These are phyloP conservation scores for Leucaena leucocephala DNA, from an alignment of 306 rosid species.

Conservation along the genomic window DNA sequence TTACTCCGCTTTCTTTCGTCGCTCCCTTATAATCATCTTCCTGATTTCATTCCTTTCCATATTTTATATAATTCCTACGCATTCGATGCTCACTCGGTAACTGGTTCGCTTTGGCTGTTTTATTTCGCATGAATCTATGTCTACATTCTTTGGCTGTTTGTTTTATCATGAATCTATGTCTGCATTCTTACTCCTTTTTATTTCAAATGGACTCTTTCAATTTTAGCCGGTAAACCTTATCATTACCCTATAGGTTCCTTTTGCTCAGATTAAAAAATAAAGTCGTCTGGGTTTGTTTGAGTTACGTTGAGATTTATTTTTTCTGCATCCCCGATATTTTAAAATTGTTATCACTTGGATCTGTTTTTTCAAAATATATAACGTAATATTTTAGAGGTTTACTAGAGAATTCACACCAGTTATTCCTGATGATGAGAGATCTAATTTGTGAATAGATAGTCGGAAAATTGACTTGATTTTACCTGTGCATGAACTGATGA, in stretches of 20 bases:
- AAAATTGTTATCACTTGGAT: neutral
- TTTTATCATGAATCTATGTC: constrained; percentile 36
- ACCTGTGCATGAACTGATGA: neutral
- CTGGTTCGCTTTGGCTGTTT: constrained; percentile 33
- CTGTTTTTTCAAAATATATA: neutral
- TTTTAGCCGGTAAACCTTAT: constrained; percentile 36
- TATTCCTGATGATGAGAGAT: neutral
- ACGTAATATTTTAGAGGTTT: neutral
- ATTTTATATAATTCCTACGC: constrained; percentile 37
- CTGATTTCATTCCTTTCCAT: constrained; percentile 2
- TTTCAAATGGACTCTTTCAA: constrained; percentile 1
- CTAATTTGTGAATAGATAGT: neutral
- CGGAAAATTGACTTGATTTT: constrained; percentile 1
- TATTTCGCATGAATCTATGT: constrained; percentile 38
- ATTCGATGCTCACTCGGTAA: constrained; percentile 44
- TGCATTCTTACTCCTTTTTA: constrained; percentile 20
- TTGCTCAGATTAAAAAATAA: neutral
- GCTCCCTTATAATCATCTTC: constrained; percentile 22
- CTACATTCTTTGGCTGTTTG: constrained; percentile 19
- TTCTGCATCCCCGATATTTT: neutral
- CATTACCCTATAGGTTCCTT: constrained; percentile 1
- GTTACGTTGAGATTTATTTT: neutral
- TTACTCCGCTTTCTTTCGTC: constrained; percentile 2
- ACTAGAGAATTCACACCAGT: neutral
- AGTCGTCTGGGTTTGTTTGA: neutral